Conservation (phyloP, 495 filamentous ascomycete species). For the Penicillium bovifimosum region DNA sequence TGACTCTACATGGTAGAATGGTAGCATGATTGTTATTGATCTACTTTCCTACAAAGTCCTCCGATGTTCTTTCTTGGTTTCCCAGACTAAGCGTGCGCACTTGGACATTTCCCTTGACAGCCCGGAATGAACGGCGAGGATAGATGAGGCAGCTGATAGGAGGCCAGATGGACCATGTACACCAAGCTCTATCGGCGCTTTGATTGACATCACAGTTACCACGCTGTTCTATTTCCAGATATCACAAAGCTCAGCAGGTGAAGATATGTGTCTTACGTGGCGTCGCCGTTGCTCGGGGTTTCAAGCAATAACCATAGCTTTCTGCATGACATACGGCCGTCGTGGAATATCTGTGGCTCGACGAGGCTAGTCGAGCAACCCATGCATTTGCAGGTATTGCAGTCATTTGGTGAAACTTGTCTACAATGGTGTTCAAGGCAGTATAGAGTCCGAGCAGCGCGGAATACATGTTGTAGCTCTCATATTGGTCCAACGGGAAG, state of each 20-base stretch:
- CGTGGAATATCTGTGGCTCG: constrained; percentile 18
- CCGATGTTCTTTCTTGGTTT: background rate
- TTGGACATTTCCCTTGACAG: constrained; percentile 1
- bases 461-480: constrained; percentile 8
- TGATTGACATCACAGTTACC: constrained; percentile 8
- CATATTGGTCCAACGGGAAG: constrained; percentile 20
- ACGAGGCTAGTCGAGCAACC: constrained; percentile 8
- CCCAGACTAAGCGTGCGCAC: background rate
- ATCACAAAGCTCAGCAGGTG: constrained; percentile 10
- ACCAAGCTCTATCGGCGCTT: constrained; percentile 6
- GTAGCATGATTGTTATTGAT: constrained; percentile 3
- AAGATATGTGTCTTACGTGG: constrained; percentile 16
- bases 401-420: constrained; percentile 10
- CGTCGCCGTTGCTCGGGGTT: background rate
- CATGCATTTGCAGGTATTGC: constrained; percentile 24
- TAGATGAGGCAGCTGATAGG: constrained; percentile 15
- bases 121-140: constrained; percentile 17
- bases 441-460: background rate
- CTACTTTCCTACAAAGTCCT: background rate
- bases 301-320: constrained; percentile 14
- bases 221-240: constrained; percentile 17
- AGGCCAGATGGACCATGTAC: constrained; percentile 5
- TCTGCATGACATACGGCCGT: constrained; percentile 13
- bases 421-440: constrained; percentile 3
- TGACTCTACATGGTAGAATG: constrained; percentile 4